Conservation (phyloP, 2,329 filamentous ascomycete genomes). For the Helotiales sp. region DNA sequence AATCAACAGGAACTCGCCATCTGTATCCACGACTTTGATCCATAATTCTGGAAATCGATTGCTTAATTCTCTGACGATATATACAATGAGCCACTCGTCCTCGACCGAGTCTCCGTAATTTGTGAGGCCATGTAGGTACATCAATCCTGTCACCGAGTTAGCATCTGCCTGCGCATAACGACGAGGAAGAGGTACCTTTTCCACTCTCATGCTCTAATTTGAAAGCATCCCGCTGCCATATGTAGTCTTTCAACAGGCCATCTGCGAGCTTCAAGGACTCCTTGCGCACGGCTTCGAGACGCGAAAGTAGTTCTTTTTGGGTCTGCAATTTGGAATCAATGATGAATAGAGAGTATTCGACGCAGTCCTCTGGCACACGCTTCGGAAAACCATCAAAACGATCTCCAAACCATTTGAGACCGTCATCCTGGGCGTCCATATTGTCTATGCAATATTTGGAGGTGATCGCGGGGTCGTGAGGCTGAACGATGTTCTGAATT, state of each 20-base stretch:
- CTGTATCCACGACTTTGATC: slow-evolving; percentile 80
- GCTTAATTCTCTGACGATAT: slow-evolving; percentile 79
- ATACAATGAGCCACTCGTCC: slow-evolving; percentile 97
- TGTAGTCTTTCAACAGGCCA: slow-evolving; percentile 75
- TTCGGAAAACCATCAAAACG: slow-evolving; percentile 60
- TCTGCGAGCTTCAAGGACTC: slow-evolving; percentile 63
- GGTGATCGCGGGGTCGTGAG: background rate
- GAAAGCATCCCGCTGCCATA: slow-evolving; percentile 91
- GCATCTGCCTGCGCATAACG: background rate
- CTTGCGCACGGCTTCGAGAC: slow-evolving; percentile 72
- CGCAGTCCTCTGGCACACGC: slow-evolving; percentile 75
- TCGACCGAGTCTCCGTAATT: slow-evolving; percentile 94
- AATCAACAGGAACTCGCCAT: slow-evolving; percentile 93
- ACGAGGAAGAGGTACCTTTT: slow-evolving; percentile 46
- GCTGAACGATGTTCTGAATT: slow-evolving; percentile 7
- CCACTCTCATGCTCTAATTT: slow-evolving; percentile 57
- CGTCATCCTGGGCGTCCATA: slow-evolving; percentile 48
- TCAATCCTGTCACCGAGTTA: slow-evolving; percentile 41
- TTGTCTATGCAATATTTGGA: background rate
- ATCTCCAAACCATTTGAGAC: slow-evolving; percentile 65
- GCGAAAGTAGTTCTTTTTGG: slow-evolving; percentile 55
- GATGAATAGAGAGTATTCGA: slow-evolving; percentile 81
- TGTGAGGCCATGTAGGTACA: slow-evolving; percentile 73
- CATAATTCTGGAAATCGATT: slow-evolving; percentile 72
- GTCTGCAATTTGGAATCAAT: slow-evolving; percentile 58